Conservation (phyloP, 1,139 yeast species). For the Komagataea norvegica region DNA sequence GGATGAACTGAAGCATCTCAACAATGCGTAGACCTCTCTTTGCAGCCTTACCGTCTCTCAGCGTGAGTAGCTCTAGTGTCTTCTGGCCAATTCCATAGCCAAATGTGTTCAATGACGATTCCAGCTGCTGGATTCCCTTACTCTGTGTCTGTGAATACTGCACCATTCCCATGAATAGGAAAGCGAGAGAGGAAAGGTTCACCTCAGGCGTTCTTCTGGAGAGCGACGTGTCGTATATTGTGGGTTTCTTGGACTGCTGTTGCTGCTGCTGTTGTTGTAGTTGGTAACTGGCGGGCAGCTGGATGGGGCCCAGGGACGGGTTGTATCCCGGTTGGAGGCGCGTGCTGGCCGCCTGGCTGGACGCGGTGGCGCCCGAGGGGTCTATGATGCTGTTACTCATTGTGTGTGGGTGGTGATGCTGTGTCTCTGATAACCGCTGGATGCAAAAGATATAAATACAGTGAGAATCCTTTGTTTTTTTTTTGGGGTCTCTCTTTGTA, state of each 20-base stretch:
- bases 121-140: slow-evolving; percentile 73
- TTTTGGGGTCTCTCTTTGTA: too few relatives aligned
- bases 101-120: slow-evolving; percentile 63
- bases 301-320: slow-evolving; percentile 27
- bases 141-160: slow-evolving; percentile 61
- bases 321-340: slow-evolving; percentile 21
- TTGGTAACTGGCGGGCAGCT: slow-evolving; percentile 24
- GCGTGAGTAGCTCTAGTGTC: slow-evolving; percentile 50
- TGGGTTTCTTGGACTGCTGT: slow-evolving; percentile 8
- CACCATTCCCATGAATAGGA: slow-evolving; percentile 68
- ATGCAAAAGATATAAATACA: neutral
- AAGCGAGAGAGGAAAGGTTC: slow-evolving; percentile 61
- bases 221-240: slow-evolving; percentile 64
- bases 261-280: slow-evolving; percentile 10
- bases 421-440: too few relatives aligned
- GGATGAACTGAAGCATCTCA: slow-evolving; percentile 79
- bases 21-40: slow-evolving; percentile 70
- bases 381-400: slow-evolving; percentile 21
- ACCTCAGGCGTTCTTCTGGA: slow-evolving; percentile 64
- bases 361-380: slow-evolving; percentile 20
- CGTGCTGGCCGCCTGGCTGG: slow-evolving; percentile 3
- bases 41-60: slow-evolving; percentile 63
- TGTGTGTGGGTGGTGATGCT: too few relatives aligned
- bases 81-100: slow-evolving; percentile 71
- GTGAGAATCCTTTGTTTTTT: neutral